Evolutionary conservation across 106 monocot genomes (phyloP), one percentile per base, ranked within the genome.

Genomic region (Allium sativum): DNA sequence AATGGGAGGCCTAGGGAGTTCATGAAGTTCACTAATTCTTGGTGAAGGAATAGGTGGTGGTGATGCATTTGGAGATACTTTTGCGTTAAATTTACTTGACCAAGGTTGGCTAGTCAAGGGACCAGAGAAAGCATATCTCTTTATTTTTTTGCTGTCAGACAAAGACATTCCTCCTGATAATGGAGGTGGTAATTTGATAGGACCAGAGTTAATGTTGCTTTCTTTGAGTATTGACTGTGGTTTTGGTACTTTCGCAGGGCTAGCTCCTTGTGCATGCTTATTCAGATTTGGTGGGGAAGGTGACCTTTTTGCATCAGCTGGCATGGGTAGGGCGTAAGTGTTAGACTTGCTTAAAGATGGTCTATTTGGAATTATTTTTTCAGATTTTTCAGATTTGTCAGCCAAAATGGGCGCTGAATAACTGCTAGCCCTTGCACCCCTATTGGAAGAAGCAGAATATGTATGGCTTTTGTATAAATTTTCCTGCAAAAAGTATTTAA

Each of bases 1-100:
- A 22, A 55, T 44, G 60, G 96, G 96, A 53, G 96, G 96, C 42
- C 87, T 78, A 14, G 96, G 96, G 66, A 96, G 90, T 66, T 87
- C 87, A 58, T 96, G 91, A 65, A 96, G 84, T 44, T 84, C 87
- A 62, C 58, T 82, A 31, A 84, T 82, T 59, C 64, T 91, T 17
- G 79, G 81, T 15, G 82, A 76, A 47, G 79, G 58, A 44, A 70
- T 20, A 51, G 55, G 52, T 65, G 78, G 79, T 61, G 78, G 78
- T 53, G 84, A 83, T 12, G 84, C 55, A 70, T 52, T 71, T 12
- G 65, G 70, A 17, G 84, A 76, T 40, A 69, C 21, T 58, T 71
- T 80, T 48, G 73, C 77, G 58, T 78, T 66, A n/a, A 81, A 67
- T 56, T 77, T 80, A 58, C 46, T 58, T 48, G 82, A 64, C 69